Percentiles rank a stretch among this genome's conserved stretches.
Evolutionary conservation across 371 early-diverging fungal species (phyloP).

Genomic region (Syncephalastrum racemosum): DNA sequence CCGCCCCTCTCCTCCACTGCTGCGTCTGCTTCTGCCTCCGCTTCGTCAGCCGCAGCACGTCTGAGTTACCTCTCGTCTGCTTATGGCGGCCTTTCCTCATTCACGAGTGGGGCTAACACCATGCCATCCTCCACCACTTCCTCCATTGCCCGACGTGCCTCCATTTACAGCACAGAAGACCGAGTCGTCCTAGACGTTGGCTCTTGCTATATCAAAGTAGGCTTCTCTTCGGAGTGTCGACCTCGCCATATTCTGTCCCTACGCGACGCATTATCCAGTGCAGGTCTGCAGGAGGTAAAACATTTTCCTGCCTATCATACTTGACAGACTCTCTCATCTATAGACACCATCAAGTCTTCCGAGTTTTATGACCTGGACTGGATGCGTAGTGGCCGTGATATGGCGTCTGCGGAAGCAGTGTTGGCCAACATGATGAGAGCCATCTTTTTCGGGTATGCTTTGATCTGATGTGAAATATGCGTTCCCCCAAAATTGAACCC

Average conservation of each 20-base stretch:
- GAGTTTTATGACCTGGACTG: slow-evolving; percentile 61
- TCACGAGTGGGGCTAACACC: neutral
- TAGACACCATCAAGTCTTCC: no score
- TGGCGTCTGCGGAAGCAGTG: neutral
- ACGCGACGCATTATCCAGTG: no score
- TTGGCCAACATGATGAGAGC: slow-evolving; percentile 2
- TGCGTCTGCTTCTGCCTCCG: no score
- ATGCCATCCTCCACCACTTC: slow-evolving; percentile 1
- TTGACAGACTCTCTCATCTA: no score
- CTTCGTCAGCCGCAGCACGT: no score
- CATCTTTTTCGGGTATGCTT: slow-evolving; percentile 4
- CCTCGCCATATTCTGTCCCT: no score
- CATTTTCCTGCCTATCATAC: no score
- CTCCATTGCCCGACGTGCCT: slow-evolving; percentile 20
- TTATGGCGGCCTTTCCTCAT: slow-evolving; percentile 1
- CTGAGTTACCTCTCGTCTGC: no score
- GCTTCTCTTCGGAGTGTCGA: slow-evolving; percentile 63
- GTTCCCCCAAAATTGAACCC: neutral
- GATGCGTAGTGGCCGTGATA: slow-evolving; percentile 31
- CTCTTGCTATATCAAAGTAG: slow-evolving; percentile 66
- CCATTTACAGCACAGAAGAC: slow-evolving; percentile 61
- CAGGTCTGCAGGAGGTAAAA: no score
- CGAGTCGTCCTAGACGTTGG: slow-evolving; percentile 79
- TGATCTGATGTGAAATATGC: neutral
- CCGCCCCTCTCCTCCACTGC: no score